Evolutionary conservation across 2,329 filamentous ascomycete genomes (phyloP).

Genomic region (Alternaria longipes): DNA sequence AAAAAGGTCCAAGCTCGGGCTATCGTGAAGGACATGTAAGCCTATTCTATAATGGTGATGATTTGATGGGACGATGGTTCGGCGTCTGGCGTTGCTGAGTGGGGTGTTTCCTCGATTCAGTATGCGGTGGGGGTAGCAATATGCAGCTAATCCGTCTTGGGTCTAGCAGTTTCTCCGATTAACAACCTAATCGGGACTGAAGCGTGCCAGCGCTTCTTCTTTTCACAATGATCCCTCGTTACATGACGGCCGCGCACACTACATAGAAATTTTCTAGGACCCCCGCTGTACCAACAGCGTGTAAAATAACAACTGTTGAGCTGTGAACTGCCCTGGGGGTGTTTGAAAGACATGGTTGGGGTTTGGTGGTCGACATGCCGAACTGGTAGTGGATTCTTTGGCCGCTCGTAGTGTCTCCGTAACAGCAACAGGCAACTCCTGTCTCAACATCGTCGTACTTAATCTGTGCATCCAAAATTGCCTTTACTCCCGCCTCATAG

Average conservation of each 20-base stretch:
- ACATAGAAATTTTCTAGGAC: too few relatives aligned
- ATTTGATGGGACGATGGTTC: background rate
- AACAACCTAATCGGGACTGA: background rate
- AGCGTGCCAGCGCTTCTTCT: background rate
- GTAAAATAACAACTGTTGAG: too few relatives aligned
- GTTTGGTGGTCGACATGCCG: constrained; percentile 71
- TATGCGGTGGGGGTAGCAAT: background rate
- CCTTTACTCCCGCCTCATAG: constrained; percentile 89
- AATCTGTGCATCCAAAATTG: constrained; percentile 82
- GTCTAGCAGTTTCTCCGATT: background rate
- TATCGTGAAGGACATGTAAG: background rate
- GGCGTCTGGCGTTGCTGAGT: background rate
- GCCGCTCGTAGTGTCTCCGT: constrained; percentile 92
- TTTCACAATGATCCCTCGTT: too few relatives aligned
- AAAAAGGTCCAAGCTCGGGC: background rate
- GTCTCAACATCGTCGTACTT: constrained; percentile 96
- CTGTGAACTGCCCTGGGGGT: too few relatives aligned
- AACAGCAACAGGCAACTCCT: constrained; percentile 94
- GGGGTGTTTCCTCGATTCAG: background rate
- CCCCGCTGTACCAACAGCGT: too few relatives aligned
- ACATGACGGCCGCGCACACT: too few relatives aligned
- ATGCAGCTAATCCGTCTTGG: background rate
- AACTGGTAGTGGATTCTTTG: constrained; percentile 98
- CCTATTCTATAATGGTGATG: background rate
- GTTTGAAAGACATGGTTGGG: too few relatives aligned